Conservation (phyloP, 805 yeast species). For the Spathaspora sp. region DNA sequence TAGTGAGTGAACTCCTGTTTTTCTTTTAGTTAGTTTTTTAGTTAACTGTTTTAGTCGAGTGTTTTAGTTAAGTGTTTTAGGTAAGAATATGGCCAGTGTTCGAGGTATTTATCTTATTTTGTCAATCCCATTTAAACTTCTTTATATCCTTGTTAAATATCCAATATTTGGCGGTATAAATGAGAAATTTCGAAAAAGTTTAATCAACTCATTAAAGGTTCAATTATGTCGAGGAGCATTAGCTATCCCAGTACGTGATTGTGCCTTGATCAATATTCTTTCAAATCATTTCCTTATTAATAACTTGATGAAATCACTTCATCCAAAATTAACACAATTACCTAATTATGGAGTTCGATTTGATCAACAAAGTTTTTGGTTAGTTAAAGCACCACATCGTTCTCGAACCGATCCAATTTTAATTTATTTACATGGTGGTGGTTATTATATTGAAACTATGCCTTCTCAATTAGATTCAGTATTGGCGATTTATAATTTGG, state of each 20-base stretch:
- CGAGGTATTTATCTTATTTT: conserved; percentile 3
- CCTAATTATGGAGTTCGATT: conserved; percentile 31
- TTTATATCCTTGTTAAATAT: conserved; percentile 10
- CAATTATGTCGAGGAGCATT: conserved; percentile 13
- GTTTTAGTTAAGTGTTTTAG: too few species aligned
- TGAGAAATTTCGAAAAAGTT: conserved; percentile 11
- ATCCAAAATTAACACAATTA: conserved; percentile 9
- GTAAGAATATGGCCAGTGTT: neutral
- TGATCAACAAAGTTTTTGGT: conserved; percentile 31
- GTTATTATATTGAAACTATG: conserved; percentile 28
- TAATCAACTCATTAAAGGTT: conserved; percentile 11
- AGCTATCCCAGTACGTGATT: conserved; percentile 12
- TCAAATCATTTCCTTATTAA: conserved; percentile 11
- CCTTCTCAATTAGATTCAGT: conserved; percentile 29
- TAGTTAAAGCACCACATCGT: conserved; percentile 24
- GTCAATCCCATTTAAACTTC: conserved; percentile 12
- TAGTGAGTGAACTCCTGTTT: neutral
- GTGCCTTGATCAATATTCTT: conserved; percentile 8
- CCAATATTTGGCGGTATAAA: conserved; percentile 13
- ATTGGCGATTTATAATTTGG: conserved; percentile 23
- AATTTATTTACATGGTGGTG: conserved; percentile 39
- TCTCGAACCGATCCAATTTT: conserved; percentile 27
- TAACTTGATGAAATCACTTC: conserved; percentile 4
- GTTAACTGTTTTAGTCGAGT: neutral
- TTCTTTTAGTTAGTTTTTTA: neutral